A percentile compares a stretch with the other conserved stretches of the same genome.
Conservation (phyloP, 1,284 basidiomycete species). For the Pseudomicrostroma phylloplanum region DNA sequence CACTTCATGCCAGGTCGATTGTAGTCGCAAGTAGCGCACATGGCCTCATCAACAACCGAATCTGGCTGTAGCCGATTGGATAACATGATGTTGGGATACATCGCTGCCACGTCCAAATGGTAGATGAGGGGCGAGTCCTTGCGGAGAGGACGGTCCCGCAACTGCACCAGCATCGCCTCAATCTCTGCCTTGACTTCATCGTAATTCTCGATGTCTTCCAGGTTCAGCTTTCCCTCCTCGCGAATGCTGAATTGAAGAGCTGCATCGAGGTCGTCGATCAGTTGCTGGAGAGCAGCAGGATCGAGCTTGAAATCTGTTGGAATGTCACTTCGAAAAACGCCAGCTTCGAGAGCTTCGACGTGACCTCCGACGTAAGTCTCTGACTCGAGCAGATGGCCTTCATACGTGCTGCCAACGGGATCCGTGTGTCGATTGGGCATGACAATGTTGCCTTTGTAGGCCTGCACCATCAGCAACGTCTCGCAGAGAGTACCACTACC, state of each 20-base stretch:
- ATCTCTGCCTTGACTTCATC: slow-evolving; percentile 83
- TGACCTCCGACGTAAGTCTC: slow-evolving; percentile 99
- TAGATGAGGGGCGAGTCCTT: slow-evolving; percentile 93
- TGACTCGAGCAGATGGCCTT: slow-evolving; percentile 89
- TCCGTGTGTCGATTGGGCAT: slow-evolving; percentile 99
- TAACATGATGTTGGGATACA: slow-evolving; percentile 99
- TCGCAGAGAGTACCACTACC: slow-evolving; percentile 95
- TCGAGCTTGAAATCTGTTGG: slow-evolving; percentile 90
- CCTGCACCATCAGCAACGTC: slow-evolving; percentile 67
- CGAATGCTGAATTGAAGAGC: slow-evolving; percentile 83
- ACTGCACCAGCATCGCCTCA: slow-evolving; percentile 68
- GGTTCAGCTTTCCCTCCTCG: slow-evolving; percentile 73
- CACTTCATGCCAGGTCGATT: slow-evolving; percentile 93
- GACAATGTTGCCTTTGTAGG: slow-evolving; percentile 81
- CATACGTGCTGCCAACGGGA: slow-evolving; percentile 81
- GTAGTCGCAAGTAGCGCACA: slow-evolving; percentile 96
- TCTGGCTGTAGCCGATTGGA: slow-evolving; percentile 98
- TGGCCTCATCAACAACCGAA: slow-evolving; percentile 92
- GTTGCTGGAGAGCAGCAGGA: slow-evolving; percentile 78
- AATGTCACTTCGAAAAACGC: slow-evolving; percentile 96
- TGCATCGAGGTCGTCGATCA: slow-evolving; percentile 88
- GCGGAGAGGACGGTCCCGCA: slow-evolving; percentile 85
- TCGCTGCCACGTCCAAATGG: slow-evolving; percentile 96
- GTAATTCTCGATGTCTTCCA: slow-evolving; percentile 90
- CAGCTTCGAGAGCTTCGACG: slow-evolving; percentile 96